Evolutionary conservation across 352 stramenopile species (phyloP), one percentile per base, ranked within the genome.

Genomic region (Phytophthora pistaciae): DNA sequence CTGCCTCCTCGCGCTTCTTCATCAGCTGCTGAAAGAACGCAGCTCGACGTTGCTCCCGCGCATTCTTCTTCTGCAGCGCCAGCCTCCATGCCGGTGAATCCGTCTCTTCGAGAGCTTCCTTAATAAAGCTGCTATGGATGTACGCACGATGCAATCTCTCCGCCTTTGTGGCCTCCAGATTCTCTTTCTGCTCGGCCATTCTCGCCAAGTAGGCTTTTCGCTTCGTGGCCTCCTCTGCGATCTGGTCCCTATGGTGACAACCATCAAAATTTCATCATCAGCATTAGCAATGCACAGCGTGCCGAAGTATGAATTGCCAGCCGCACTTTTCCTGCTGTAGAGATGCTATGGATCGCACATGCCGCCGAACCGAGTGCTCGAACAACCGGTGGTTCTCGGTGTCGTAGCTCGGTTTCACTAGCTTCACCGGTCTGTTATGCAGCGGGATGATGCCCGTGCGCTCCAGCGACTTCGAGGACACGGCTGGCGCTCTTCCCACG

Each of bases 71-170:
- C 44, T 89, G 54, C 10, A 91, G 55, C 14, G 85, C 88, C 7
- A 80, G 53, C 53, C 80, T 84, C 86, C 85, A 95, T 27, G 83
- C 82, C 0, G 84, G 82, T 16, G 83, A 92, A 5, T 94, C 80
- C 3, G 85, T 91, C 65, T 94, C 86, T 33, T 93, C 81, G 0
- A 94, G 66, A 9, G 81, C 82, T 54, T 86, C 84, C 56, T 92
- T 91, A 65, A 93, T 92, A 40, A 85, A 94, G 40, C 86, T 76
- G 42, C 80, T 91, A 58, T 92, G 82, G 36, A 93, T 79, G 53
- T 88, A 92, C 5, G 84, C 84, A 8, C 73, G 74, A 70, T 93
- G 88, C 13, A 93, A 64, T 56, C 88, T 82, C 69, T 94, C 86
- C 9, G 85, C 85, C 44, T 91, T 92, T 2, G 82, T 92, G 25